Base-by-base conservation (phyloP, 176 grass and related monocot species). In the Elymus sibiricus region DNA sequence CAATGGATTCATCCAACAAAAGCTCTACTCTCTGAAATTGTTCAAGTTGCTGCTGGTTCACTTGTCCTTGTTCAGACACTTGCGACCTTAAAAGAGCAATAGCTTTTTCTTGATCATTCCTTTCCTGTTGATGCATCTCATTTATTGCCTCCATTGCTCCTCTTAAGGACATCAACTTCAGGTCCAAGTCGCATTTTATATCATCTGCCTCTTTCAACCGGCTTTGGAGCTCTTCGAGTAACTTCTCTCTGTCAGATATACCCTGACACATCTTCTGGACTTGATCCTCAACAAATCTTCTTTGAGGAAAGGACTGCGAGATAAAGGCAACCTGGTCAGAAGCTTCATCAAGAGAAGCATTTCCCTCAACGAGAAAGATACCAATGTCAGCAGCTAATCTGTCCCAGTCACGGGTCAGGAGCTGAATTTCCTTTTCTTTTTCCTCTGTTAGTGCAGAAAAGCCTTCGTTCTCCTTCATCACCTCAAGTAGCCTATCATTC, bases 81-180 rank as follows among this genome's bases (percentile, higher is more conserved):
- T 92, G 80, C 79, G 84, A 87, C 53, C 83, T 89, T 83, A 99
- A 79, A 65, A 84, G 53, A 85, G 71, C 31, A 82, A 99, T 88
- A 87, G 85, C 79, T 83, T 47, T 80, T 82, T 91, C 97, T 95
- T 91, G 86, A 38, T 96, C 82, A 79, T 29, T 83, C 79, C 78
- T 94, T 89, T 98, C 97, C 78, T 85, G 88, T 49, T 91, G 88
- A 83, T 99, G 93, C 55, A 88, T 87, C 83, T 94, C 94, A 89
- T 89, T 90, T 88, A 96, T 85, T 62, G 88, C 94, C 46, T 94
- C 86, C 86, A 92, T 93, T 89, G 94, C 94, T 79, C 92, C 94
- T 86, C 90, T 93, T 84, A 99, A 92, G 80, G 92, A 99, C 43
- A 80, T 94, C 32, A 99, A 91, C 79, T 99, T 99, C 88, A 82